Evolutionary conservation across 441 rosid species (phyloP), one percentile per base, ranked within the genome.

Genomic region (Pelargonium hybrid): DNA sequence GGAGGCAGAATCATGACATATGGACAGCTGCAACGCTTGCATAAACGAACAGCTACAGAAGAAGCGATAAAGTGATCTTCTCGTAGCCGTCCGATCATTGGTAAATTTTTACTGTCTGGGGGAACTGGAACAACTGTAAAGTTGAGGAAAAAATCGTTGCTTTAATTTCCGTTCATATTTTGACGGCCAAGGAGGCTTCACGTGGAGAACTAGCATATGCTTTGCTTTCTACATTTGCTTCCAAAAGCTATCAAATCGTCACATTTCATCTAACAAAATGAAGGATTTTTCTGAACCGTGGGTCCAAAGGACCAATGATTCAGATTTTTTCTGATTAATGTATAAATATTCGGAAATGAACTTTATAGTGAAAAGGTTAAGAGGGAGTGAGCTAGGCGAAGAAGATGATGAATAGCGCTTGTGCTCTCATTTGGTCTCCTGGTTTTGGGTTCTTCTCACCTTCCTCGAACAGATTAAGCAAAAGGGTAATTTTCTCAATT

Each of bases 321-420:
- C 10, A 26, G 43, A 39, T 39, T 39, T 39, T 39, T 7, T 39
- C 43, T 39, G 43, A 39, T 39, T 39, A 39, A 7, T 57, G 11
- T 25, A 61, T 61, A 61, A 25, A 61, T 26, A 34, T 25, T 26
- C n/a, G 39, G 39, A 62, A 62, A 62, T 62, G 66, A 26, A 34
- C 66, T 25, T 26, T 62, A 34, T n/a, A n/a, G n/a, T 39, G 43
- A 39, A 39, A 39, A 39, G 43, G 43, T 7, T 39, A 17, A 62
- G 15, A 62, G 66, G 31, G 7, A 11, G 39, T 69, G 61, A 59
- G 69, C 20, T 69, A 64, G 70, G 41, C 9, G 73, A 17, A 31
- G 67, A 70, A 62, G 72, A 82, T 83, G 88, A 56, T 71, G 39
- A 18, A 20, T 61, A 61, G 71, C 66, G 75, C 79, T 69, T 69